phyloP scores from a whole-genome alignment of 148 eudicot genomes.

The Camellia sinensis region DNA sequence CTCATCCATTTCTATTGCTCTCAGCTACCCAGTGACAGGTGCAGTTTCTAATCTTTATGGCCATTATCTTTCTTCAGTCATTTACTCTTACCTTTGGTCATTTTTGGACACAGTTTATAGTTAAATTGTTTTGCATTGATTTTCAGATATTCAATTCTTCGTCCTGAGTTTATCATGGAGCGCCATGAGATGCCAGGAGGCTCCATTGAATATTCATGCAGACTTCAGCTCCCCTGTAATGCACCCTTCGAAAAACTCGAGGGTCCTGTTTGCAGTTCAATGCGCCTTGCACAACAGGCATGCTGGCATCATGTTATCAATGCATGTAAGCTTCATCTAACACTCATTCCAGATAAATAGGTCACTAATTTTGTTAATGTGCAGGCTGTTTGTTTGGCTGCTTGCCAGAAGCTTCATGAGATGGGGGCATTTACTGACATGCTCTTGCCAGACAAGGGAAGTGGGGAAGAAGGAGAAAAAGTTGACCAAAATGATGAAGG shows the following conservation, averaged over 20 bases:
- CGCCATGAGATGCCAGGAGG: constrained; percentile 80
- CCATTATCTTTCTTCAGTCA: neutral
- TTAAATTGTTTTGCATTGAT: neutral
- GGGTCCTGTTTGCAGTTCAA: constrained; percentile 86
- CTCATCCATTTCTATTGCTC: constrained; percentile 93
- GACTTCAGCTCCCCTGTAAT: constrained; percentile 97
- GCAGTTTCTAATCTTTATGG: constrained; percentile 10
- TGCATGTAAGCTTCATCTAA: neutral
- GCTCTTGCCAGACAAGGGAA: constrained; percentile 99
- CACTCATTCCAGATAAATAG: neutral
- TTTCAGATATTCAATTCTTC: constrained; percentile 89
- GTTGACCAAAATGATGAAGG: constrained; percentile 76
- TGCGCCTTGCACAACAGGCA: constrained; percentile 96
- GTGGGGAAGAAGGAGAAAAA: constrained; percentile 63
- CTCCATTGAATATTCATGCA: constrained; percentile 83
- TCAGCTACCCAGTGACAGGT: constrained; percentile 97
- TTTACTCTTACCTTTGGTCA: constrained; percentile 1
- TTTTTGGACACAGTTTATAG: neutral
- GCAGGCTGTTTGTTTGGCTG: constrained; percentile 97
- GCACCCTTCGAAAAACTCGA: constrained; percentile 94
- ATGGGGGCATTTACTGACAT: constrained; percentile 99
- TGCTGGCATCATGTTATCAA: constrained; percentile 11
- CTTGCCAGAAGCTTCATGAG: constrained; percentile 98
- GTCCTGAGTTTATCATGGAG: constrained; percentile 93
- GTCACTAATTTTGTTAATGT: constrained; percentile 14